phyloP scores from a whole-genome alignment of 2,329 filamentous ascomycete genomes.

The Exophiala lecanii-corni region DNA sequence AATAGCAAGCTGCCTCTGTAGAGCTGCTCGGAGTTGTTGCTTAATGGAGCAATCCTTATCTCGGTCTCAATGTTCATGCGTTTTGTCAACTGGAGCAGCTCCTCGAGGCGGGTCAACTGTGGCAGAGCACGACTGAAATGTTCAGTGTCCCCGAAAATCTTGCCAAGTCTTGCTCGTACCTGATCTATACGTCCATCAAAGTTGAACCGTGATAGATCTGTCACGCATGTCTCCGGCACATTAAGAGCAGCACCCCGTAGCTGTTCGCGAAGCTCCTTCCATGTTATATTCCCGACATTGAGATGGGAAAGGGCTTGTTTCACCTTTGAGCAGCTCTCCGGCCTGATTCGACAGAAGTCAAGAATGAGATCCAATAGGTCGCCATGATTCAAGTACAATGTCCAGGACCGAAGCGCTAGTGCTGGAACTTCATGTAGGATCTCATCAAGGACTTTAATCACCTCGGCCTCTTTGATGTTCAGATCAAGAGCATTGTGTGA shows the following conservation, averaged over 20 bases:
- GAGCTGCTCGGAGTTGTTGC: slow-evolving; percentile 86
- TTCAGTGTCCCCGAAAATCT: slow-evolving; percentile 51
- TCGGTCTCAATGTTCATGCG: slow-evolving; percentile 70
- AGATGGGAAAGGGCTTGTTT: slow-evolving; percentile 84
- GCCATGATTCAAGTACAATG: slow-evolving; percentile 85
- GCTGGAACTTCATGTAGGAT: slow-evolving; percentile 76
- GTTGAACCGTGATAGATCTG: slow-evolving; percentile 86
- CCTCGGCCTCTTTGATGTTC: slow-evolving; percentile 85
- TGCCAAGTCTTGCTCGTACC: slow-evolving; percentile 20
- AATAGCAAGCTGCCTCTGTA: slow-evolving; percentile 83
- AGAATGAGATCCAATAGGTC: slow-evolving; percentile 83
- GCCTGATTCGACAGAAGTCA: slow-evolving; percentile 76
- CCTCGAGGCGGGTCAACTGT: slow-evolving; percentile 71
- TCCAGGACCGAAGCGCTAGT: slow-evolving; percentile 67
- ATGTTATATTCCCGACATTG: slow-evolving; percentile 52
- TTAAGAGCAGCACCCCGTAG: slow-evolving; percentile 49
- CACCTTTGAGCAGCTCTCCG: slow-evolving; percentile 62
- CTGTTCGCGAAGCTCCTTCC: slow-evolving; percentile 17
- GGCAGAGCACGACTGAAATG: slow-evolving; percentile 48
- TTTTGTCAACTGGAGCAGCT: slow-evolving; percentile 71
- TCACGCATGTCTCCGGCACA: slow-evolving; percentile 80
- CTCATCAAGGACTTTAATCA: slow-evolving; percentile 91
- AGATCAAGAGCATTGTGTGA: slow-evolving; percentile 75
- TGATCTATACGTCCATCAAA: slow-evolving; percentile 57
- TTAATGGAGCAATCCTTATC: slow-evolving; percentile 78